Evolutionary conservation across 371 early-diverging fungal species (phyloP).

Genomic region (Mortierella sp.): DNA sequence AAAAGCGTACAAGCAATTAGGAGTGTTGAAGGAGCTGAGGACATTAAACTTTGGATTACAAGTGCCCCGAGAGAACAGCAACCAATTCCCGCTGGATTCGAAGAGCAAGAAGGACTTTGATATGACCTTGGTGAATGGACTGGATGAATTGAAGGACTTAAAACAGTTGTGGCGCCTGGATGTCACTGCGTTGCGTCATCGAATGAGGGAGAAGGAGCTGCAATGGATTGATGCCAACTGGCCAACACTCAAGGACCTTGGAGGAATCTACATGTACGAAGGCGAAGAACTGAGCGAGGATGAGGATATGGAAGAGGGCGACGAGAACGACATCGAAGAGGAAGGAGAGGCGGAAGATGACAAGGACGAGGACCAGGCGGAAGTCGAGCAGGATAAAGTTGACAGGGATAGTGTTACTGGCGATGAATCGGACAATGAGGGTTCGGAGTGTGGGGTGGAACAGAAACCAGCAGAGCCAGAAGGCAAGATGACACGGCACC

Average conservation of each 20-base stretch:
- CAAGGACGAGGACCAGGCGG: background rate
- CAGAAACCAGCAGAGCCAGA: background rate
- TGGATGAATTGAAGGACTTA: background rate
- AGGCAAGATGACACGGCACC: conserved; percentile 4
- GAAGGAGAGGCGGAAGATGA: background rate
- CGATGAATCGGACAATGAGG: background rate
- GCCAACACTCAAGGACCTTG: background rate
- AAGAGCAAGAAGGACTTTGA: background rate
- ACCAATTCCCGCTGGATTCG: background rate
- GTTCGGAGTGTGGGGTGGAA: background rate
- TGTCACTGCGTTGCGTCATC: background rate
- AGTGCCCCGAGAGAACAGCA: background rate
- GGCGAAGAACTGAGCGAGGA: conserved; percentile 2
- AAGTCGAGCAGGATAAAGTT: background rate
- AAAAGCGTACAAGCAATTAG: conserved; percentile 4
- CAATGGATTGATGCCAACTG: background rate
- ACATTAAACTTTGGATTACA: conserved; percentile 6
- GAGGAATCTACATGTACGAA: background rate
- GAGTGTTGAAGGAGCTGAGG: conserved; percentile 10
- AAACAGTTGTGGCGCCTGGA: background rate
- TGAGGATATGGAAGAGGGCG: background rate
- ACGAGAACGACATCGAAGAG: background rate
- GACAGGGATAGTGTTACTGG: background rate
- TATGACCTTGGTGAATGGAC: background rate
- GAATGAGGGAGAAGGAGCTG: background rate